Evolutionary conservation across 495 filamentous ascomycete genomes (phyloP), one percentile per base, ranked within the genome.

Genomic region (Lasiosphaeris hirsuta): DNA sequence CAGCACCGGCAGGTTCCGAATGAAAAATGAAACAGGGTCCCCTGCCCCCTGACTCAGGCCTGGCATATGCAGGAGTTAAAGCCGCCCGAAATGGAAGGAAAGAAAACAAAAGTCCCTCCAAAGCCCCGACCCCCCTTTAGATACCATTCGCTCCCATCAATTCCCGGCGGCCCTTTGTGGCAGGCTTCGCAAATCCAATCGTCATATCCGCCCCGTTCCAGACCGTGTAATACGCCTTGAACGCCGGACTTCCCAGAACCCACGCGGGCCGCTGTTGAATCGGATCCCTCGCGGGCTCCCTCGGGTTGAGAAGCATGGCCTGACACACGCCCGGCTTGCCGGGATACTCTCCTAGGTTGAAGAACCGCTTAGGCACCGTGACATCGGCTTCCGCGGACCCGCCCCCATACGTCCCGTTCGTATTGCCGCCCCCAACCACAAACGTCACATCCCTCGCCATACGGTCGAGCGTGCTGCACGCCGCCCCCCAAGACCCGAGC

Each of bases 221-320:
- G 3, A 63, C 59, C 1, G 68, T 69, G 34, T 66, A 67, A 33
- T 65, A 70, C 14, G 50, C 44, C 55, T 63, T 57, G 10, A 70
- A 23, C 36, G 58, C 42, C 1, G 63, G 54, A 9, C 42, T 59
- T 2, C 68, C 65, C 19, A 63, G 30, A 0, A 66, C 44, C 68
- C 68, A 70, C 15, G 50, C 59, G 4, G 63, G 61, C 7, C 58
- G 37, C 0, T 56, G 45, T 4, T 54, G 10, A 19, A 63, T 10
- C 4, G 64, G 66, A 14, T 65, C 65, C 40, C 54, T 34, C 3
- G 60, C 51, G 1, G 49, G 30, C 1, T 40, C 14, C 0, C n/a
- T 19, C 23, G 59, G 59, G 53, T 61, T 34, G 1, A 60, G 38
- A 44, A 63, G 61, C 5, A 64, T 46, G 5, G 56, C 65, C 57